Conservation (phyloP, 306 rosid species). For the Rubus idaeus region DNA sequence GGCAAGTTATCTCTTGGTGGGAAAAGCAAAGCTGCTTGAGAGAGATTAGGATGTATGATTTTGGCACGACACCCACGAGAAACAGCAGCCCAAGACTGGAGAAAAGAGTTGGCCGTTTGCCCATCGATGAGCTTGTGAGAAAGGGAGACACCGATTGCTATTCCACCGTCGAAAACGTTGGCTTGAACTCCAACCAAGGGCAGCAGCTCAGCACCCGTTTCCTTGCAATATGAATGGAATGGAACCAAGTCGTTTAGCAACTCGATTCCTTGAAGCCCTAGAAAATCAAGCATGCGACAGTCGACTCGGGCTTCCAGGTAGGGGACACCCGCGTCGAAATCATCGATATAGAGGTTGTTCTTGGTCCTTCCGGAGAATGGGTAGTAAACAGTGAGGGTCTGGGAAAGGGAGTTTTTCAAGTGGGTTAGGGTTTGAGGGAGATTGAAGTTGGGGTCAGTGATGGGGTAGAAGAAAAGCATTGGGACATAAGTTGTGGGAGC, state of each 20-base stretch:
- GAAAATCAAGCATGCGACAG: slow-evolving; percentile 33
- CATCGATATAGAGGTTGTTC: slow-evolving; percentile 28
- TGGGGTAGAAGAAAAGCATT: neutral
- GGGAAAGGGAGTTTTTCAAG: neutral
- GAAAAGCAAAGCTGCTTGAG: slow-evolving; percentile 21
- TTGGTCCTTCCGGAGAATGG: slow-evolving; percentile 48
- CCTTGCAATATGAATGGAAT: slow-evolving; percentile 22
- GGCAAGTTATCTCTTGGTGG: slow-evolving; percentile 32
- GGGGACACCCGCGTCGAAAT: slow-evolving; percentile 41
- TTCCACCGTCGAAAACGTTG: slow-evolving; percentile 44
- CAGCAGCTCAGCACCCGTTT: neutral
- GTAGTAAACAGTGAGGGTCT: neutral
- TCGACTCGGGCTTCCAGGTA: slow-evolving; percentile 42
- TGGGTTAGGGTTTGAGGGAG: neutral
- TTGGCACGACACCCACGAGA: slow-evolving; percentile 19
- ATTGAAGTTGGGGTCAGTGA: neutral
- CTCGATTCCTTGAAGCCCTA: slow-evolving; percentile 26
- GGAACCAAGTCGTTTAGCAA: slow-evolving; percentile 35
- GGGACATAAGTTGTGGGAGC: neutral
- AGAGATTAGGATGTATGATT: slow-evolving; percentile 30
- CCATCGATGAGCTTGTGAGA: slow-evolving; percentile 43
- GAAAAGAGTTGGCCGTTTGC: slow-evolving; percentile 22
- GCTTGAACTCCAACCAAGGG: slow-evolving; percentile 42
- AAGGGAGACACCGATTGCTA: slow-evolving; percentile 40
- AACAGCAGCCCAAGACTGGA: slow-evolving; percentile 38